A percentile compares a stretch with the other conserved stretches of the same genome.
phyloP scores from a whole-genome alignment of 805 yeast species.

The Candida saitoana region DNA sequence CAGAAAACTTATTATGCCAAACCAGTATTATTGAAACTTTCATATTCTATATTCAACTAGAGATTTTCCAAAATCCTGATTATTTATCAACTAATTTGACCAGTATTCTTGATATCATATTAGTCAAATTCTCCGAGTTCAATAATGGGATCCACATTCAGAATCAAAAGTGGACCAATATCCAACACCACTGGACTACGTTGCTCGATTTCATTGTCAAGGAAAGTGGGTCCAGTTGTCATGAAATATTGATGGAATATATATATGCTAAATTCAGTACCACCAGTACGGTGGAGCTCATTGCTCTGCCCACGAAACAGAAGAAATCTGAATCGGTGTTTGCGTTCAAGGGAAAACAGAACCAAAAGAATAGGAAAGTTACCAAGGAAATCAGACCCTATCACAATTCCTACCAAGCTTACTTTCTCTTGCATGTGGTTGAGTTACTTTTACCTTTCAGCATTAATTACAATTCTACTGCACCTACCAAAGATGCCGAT shows the following conservation, averaged over 20 bases:
- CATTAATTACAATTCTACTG: conserved; percentile 24
- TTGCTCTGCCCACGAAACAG: background rate
- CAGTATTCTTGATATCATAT: conserved; percentile 25
- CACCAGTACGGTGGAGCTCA: conserved; percentile 1
- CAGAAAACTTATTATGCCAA: conserved; percentile 22
- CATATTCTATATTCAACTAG: conserved; percentile 35
- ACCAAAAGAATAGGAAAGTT: conserved; percentile 5
- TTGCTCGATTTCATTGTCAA: conserved; percentile 27
- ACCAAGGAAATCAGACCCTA: conserved; percentile 21
- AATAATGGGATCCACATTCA: conserved; percentile 16
- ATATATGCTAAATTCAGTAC: conserved; percentile 25
- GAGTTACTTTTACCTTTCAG: conserved; percentile 34
- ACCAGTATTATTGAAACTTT: conserved; percentile 31
- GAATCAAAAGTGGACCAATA: conserved; percentile 29
- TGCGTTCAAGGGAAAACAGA: background rate
- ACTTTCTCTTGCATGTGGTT: conserved; percentile 25
- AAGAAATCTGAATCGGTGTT: conserved; percentile 2
- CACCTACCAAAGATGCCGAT: conserved; percentile 9
- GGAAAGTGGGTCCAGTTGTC: conserved; percentile 35
- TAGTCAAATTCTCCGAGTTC: conserved; percentile 27
- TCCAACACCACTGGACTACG: conserved; percentile 24
- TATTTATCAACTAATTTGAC: conserved; percentile 26
- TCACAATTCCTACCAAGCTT: conserved; percentile 33
- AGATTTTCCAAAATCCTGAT: conserved; percentile 37
- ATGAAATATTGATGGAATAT: conserved; percentile 33